Base-by-base conservation (phyloP, 2,329 filamentous ascomycete genomes). In the Penicillium psychrosexuale region DNA sequence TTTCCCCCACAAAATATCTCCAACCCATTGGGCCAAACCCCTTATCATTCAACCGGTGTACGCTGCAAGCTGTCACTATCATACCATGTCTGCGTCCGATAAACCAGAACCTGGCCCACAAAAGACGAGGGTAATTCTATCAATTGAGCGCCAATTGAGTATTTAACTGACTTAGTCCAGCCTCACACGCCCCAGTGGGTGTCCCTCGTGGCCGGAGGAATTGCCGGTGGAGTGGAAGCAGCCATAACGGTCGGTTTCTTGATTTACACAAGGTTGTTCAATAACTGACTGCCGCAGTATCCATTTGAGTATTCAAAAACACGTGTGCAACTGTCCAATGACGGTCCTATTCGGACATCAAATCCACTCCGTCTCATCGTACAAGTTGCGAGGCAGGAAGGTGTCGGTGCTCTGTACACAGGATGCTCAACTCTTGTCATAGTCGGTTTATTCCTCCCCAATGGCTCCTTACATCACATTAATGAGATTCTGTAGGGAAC, bases 281-380 rank as follows among this genome's bases (percentile, higher is more conserved):
- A 22, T 3, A n/a, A 36, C 33, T 60, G 28, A 58, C 24, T 34
- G 9, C 11, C 24, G 1, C 55, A 79, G 74, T 87, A 87, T 67
- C 85, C 85, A 0, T 82, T 87, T 62, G 85, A 88, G 65, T 88
- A 86, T 61, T 84, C 84, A 51, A 88, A 88, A 70, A 60, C 60
- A 40, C 59, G 59, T 7, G 53, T 61, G n/a, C 59, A 63, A 24
- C 28, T 63, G 27, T 28, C 61, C 8, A 37, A 58, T 17, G 37
- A 42, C 28, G 40, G 50, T 36, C 30, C 45, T 6, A 36, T 51
- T 7, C 8, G 17, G 11, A 54, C 56, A 8, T 56, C 59, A 4
- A 61, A 64, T 45, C 61, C 61, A 3, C 7, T 64, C 1, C 39
- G 51, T 12, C 78, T 87, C 6, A 81, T 88, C 31, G 53, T 70